These are phyloP conservation scores for Fusarium verrucosum DNA, from an alignment of 2,329 filamentous ascomycete genomes.

Conservation along the genomic window DNA sequence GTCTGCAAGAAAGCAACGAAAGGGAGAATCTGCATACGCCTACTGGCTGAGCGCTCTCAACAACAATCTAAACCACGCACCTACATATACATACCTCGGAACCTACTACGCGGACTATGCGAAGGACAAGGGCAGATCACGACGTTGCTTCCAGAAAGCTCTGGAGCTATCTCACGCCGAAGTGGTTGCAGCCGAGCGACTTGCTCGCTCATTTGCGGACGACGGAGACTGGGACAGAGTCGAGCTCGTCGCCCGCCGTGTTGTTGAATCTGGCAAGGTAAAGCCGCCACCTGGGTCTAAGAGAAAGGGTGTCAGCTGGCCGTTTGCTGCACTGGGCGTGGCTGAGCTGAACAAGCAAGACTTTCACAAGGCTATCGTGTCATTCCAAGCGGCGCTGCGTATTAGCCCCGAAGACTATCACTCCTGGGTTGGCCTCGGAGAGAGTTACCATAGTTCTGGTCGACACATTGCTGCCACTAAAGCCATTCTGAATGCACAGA, in stretches of 20 bases:
- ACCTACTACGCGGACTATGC: constrained; percentile 92
- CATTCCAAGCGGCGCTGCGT: constrained; percentile 88
- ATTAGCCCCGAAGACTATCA: constrained; percentile 89
- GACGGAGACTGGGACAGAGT: constrained; percentile 96
- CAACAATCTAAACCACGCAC: constrained; percentile 86
- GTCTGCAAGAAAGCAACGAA: constrained; percentile 79
- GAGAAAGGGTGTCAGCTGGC: constrained; percentile 93
- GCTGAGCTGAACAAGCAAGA: constrained; percentile 95
- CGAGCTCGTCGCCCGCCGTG: constrained; percentile 87
- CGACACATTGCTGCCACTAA: constrained; percentile 93
- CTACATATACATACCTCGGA: constrained; percentile 90
- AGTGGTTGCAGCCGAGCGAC: constrained; percentile 83
- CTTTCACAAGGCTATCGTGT: constrained; percentile 86
- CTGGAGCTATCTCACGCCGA: constrained; percentile 91
- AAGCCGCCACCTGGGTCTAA: constrained; percentile 91
- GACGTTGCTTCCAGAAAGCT: constrained; percentile 95
- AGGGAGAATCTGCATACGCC: constrained; percentile 75
- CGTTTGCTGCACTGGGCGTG: constrained; percentile 90
- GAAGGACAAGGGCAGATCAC: constrained; percentile 84
- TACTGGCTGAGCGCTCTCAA: constrained; percentile 86
- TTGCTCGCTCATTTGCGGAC: constrained; percentile 87
- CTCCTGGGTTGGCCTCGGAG: constrained; percentile 95
- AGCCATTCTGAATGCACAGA: constrained; percentile 86
- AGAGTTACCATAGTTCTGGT: constrained; percentile 95
- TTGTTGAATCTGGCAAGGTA: constrained; percentile 94